Base-by-base conservation (phyloP, 2,329 filamentous ascomycete species). In the Fusarium papillatum region DNA sequence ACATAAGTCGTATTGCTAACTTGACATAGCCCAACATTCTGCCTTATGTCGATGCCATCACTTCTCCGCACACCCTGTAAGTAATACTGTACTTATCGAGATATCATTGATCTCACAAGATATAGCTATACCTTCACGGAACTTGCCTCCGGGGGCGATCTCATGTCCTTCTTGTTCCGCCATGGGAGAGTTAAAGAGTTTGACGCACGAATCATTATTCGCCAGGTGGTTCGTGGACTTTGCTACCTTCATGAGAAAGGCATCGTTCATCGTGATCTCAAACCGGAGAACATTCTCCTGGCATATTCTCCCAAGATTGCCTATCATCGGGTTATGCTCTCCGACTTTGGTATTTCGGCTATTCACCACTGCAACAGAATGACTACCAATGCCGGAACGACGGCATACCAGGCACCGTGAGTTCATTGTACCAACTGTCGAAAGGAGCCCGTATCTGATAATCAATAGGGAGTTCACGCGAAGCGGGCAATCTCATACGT, bases 51-150 rank as follows among this genome's bases (percentile, higher is more conserved):
- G 87, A 89, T 57, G 88, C 90, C 0, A 88, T 89, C 61, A 82
- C 83, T 50, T 90, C 88, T 7, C 80, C 82, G 5, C 82, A 87
- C 67, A 87, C 84, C 19, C 77, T 91, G 85, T 91, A 77, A 71
- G 86, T 78, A 22, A 55, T 16, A 17, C 1, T 3, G 17, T 26
- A 7, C 8, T 7, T 19, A 4, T 7, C 43, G 36, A 11, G 48
- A 3, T 34, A 14, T 14, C 46, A 13, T 14, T 41, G 16, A 24
- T 36, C 53, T 75, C 39, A 70, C 24, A 34, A 14, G 4, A 5
- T 8, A 7, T 16, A 90, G 88, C 39, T 91, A 89, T 70, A 87
- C 88, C 0, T 91, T 92, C 69, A 89, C 87, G 2, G 89, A 92
- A 63, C 83, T 92, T 41, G 90, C 90, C 0, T 85, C 87, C 7